phyloP scores from a whole-genome alignment of 2,329 filamentous ascomycete species.

The Mycosphaerella arachidis region DNA sequence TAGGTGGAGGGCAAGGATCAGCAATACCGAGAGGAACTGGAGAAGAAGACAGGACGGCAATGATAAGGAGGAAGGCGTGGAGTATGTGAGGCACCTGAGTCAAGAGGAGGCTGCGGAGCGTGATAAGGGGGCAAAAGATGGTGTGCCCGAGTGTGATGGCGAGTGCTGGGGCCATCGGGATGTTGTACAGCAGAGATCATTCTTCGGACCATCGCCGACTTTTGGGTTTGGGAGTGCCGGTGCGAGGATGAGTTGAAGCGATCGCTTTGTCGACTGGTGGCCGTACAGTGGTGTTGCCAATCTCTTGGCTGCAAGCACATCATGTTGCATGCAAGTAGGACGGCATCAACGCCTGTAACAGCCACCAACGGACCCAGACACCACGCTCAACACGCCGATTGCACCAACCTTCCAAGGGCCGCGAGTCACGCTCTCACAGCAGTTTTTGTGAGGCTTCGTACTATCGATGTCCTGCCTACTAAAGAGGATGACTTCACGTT shows the following conservation, averaged over 20 bases:
- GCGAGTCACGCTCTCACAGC: too few relatives aligned
- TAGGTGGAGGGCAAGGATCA: conserved; percentile 11
- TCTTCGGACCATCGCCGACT: neutral
- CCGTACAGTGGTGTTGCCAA: too few relatives aligned
- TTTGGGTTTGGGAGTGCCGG: neutral
- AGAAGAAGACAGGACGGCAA: conserved; percentile 3
- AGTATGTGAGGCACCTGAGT: neutral
- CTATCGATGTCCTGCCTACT: too few relatives aligned
- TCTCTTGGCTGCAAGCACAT: too few relatives aligned
- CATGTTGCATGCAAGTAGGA: too few relatives aligned
- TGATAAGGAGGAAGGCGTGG: neutral
- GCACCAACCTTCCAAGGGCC: too few relatives aligned
- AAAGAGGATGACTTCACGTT: too few relatives aligned
- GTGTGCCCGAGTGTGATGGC: neutral
- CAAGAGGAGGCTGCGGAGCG: neutral
- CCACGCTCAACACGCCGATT: too few relatives aligned
- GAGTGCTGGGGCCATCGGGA: neutral
- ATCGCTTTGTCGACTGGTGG: too few relatives aligned
- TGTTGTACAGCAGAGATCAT: neutral
- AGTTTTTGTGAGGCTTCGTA: too few relatives aligned
- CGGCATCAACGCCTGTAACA: too few relatives aligned
- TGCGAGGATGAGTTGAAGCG: neutral
- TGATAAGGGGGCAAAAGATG: neutral
- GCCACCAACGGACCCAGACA: too few relatives aligned
- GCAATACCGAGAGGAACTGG: conserved; percentile 15